phyloP scores from a whole-genome alignment of 2,329 filamentous ascomycete species.

The Falciphora oryzae region DNA sequence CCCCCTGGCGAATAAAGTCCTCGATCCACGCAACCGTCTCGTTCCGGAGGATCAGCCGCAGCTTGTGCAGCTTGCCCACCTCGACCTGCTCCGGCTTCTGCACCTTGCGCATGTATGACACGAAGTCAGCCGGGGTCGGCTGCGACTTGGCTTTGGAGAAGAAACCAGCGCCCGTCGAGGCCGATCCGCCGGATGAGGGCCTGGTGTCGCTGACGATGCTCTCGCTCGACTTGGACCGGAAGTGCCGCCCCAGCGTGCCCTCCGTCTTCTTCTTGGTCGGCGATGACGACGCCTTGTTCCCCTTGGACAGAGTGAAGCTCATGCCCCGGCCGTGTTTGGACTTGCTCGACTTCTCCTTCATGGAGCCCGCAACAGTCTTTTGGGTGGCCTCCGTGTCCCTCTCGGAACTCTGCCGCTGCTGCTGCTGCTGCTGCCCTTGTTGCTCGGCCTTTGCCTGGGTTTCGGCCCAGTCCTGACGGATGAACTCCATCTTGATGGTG shows the following conservation, averaged over 20 bases:
- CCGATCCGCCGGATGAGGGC: constrained; percentile 37
- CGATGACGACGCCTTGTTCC: constrained; percentile 56
- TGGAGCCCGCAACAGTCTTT: constrained; percentile 32
- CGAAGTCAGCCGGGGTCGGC: constrained; percentile 75
- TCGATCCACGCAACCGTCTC: constrained; percentile 97
- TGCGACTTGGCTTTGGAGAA: constrained; percentile 68
- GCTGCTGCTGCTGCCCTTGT: neutral
- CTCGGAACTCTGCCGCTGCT: constrained; percentile 8
- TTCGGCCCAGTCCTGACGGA: constrained; percentile 79
- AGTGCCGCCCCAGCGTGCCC: constrained; percentile 56
- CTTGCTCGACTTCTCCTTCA: constrained; percentile 38
- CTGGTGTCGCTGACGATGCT: constrained; percentile 57
- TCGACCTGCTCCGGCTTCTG: constrained; percentile 79
- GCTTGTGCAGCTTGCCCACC: constrained; percentile 91
- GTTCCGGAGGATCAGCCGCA: constrained; percentile 82
- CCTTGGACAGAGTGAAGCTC: constrained; percentile 72
- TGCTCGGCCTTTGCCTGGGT: constrained; percentile 42
- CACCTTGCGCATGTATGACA: constrained; percentile 75
- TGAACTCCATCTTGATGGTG: constrained; percentile 92
- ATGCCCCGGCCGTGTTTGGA: constrained; percentile 60
- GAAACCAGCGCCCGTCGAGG: constrained; percentile 34
- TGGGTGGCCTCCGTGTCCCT: constrained; percentile 38
- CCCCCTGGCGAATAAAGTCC: constrained; percentile 79
- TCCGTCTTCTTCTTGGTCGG: constrained; percentile 67
- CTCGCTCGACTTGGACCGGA: constrained; percentile 67